Evolutionary conservation across 305 asterid genomes (phyloP), one percentile per base, ranked within the genome.

Genomic region (Fraxinus sp.): DNA sequence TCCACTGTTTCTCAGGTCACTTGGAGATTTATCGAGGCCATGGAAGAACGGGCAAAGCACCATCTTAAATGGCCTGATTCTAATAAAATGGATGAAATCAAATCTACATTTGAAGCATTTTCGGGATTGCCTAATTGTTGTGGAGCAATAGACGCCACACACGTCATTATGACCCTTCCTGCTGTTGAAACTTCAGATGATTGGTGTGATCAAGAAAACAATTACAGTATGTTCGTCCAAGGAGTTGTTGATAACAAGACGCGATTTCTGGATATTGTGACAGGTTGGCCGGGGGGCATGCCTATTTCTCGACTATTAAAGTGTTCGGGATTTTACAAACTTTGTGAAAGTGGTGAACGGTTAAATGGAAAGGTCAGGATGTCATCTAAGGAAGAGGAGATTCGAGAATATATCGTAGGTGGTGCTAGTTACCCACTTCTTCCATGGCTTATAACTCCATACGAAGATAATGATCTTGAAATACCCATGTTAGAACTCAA

Each of bases 201-300:
- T 84, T 96, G 99, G 99, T 91, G 97, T 37, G 99, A 96, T 85
- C 98, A 92, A 76, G 93, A 90, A 77, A 94, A 89, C 33, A 96
- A 94, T 59, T 96, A 93, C 87, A 94, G 99, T 79, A 96, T 96
- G 98, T 91, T 92, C 44, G 90, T 96, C 71, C 98, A 96, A 82
- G 99, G 98, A 1, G 86, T 96, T 1, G 98, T 94, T 16, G 98
- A 96, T 78, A 84, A 78, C 8, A 91, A 96, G 81, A 83, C 80
- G 84, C 85, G 98, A 4, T 96, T 96, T 84, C 85, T 94, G 0
- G 99, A 96, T 72, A 88, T 96, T 18, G 95, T 92, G 76, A 94
- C 98, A 0, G 99, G 99, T 7, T 96, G 98, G 99, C 99, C 99
- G 0, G 99, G 99, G 28, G 98, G 98, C 1, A 93, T 96, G 98